Percentiles rank a stretch among this genome's conserved stretches.
phyloP scores from a whole-genome alignment of 179 eudicot species.

The Silene vulgaris region DNA sequence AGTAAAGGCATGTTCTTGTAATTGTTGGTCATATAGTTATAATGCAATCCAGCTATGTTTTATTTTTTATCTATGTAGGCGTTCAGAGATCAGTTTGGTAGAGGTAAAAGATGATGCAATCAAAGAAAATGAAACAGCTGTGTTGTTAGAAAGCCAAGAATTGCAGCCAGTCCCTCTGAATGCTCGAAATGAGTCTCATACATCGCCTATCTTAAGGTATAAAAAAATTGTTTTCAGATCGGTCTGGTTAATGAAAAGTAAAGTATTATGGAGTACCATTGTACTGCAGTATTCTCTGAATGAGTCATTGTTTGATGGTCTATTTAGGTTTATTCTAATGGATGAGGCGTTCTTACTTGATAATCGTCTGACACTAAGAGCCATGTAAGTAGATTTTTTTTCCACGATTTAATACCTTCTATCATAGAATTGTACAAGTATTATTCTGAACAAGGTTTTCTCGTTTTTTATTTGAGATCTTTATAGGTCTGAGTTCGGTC shows the following conservation, averaged over 20 bases:
- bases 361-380: constrained; percentile 38
- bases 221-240: constrained; percentile 11
- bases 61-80: constrained; percentile 22
- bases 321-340: constrained; percentile 36
- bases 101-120: constrained; percentile 28
- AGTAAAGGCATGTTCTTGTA: not conserved
- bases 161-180: constrained; percentile 30
- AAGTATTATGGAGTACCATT: not conserved
- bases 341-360: constrained; percentile 43
- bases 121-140: constrained; percentile 32
- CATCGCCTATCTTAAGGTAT: constrained; percentile 39
- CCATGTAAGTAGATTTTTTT: constrained; percentile 34
- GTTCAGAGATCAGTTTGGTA: constrained; percentile 34
- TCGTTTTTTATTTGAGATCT: constrained; percentile 4
- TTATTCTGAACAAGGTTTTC: not conserved
- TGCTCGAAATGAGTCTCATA: constrained; percentile 30
- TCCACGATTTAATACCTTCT: constrained; percentile 8
- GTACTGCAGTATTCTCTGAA: constrained; percentile 8
- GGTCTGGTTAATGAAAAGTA: not conserved
- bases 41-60: not conserved
- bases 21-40: not conserved
- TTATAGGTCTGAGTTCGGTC: constrained; percentile 44
- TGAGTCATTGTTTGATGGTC: not conserved
- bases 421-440: not conserved
- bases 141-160: constrained; percentile 36